Base-by-base conservation (phyloP, 257 asterid species). In the Ophiorrhiza pumila region DNA sequence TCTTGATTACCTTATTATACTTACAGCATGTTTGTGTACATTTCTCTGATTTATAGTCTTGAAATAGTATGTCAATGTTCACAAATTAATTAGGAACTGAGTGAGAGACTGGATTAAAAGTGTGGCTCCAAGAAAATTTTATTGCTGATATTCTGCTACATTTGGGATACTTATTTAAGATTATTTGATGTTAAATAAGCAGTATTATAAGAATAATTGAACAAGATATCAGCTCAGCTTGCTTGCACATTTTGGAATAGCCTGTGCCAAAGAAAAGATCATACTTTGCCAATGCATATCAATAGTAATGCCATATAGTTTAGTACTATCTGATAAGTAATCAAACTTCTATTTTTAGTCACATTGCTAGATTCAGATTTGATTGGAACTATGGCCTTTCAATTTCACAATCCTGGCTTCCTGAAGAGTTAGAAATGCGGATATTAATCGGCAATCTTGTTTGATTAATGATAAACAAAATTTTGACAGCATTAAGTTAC, bases 1-100 rank as follows among this genome's bases (percentile, higher is more conserved):
- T 77, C 76, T 76, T 72, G 34, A 15, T 42, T 35, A 69, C 37
- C 47, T 14, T 63, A 17, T 42, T 65, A 74, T 72, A 50, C 46
- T 0, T 32, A 22, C 3, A 49, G 1, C n/a, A 37, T 2, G 3
- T 2, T 37, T 37, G 4, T 37, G 42, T 37, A 37, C 39, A 29
- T 58, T 59, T 29, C 14, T 12, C 42, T 18, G 0, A 1, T 22
- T 20, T 17, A 3, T 39, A 37, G 5, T 8, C 20, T 9, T 14
- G 41, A 10, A 4, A 65, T 65, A 3, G 23, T 39, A 47, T 12
- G 25, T 29, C 2, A 37, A 37, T 37, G 7, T 37, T 37, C 42
- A 46, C 2, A 46, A 0, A 1, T 1, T 46, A 11, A 46, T 46
- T 46, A 15, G 64, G 6, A 15, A 58, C 39, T 27, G 64, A 31